These are phyloP conservation scores for Diversispora epigaea DNA, from an alignment of 192 early-diverging fungal genomes.

Conservation along the genomic window DNA sequence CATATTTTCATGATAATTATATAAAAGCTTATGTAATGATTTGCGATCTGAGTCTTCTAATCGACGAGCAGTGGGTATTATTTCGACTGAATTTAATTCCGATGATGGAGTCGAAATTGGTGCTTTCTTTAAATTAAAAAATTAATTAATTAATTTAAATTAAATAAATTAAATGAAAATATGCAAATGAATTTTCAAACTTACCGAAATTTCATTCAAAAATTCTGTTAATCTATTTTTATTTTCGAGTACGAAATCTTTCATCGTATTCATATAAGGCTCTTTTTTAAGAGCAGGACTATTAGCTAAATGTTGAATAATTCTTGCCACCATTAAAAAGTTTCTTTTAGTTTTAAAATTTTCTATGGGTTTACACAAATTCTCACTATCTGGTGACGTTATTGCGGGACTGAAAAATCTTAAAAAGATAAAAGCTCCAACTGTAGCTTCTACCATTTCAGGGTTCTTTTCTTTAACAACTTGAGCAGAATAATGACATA, in stretches of 20 bases:
- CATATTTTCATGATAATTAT: slow-evolving; percentile 69
- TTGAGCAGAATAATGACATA: slow-evolving; percentile 77
- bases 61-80: slow-evolving; percentile 9
- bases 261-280: slow-evolving; percentile 87
- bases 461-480: slow-evolving; percentile 81
- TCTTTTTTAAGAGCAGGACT: slow-evolving; percentile 93
- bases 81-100: background rate
- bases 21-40: slow-evolving; percentile 61
- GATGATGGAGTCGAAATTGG: slow-evolving; percentile 9
- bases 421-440: slow-evolving; percentile 94
- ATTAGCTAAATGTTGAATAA: slow-evolving; percentile 95
- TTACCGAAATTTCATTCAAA: slow-evolving; percentile 72
- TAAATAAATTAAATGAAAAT: background rate
- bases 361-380: slow-evolving; percentile 58
- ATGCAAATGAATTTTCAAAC: slow-evolving; percentile 17
- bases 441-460: slow-evolving; percentile 76
- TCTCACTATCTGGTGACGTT: slow-evolving; percentile 83
- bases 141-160: background rate
- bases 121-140: background rate
- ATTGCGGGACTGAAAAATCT: slow-evolving; percentile 95
- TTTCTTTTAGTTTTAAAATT: slow-evolving; percentile 73
- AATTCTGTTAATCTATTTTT: slow-evolving; percentile 74
- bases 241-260: slow-evolving; percentile 82
- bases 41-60: slow-evolving; percentile 43
- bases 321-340: slow-evolving; percentile 85